Evolutionary conservation across 177 flowering plant genomes (phyloP).

Genomic region (Vitis hybrid): DNA sequence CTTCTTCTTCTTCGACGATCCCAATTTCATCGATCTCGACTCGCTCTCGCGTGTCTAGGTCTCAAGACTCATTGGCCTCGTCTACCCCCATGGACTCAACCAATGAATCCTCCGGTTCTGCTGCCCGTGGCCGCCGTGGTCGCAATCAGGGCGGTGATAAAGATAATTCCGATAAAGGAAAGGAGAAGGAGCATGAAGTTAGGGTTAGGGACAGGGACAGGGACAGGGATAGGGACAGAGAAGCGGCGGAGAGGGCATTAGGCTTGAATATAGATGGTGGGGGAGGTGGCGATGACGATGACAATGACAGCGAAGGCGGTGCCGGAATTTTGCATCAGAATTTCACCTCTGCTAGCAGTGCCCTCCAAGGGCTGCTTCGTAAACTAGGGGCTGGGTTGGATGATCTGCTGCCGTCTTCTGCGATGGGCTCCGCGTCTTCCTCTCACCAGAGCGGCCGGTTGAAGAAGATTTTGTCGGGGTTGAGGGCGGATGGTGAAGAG

Average conservation of each 20-base stretch:
- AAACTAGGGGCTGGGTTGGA: constrained; percentile 95
- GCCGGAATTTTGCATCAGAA: constrained; percentile 80
- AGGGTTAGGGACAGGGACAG: constrained; percentile 46
- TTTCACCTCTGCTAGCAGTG: constrained; percentile 86
- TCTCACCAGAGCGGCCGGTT: constrained; percentile 89
- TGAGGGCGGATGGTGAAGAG: constrained; percentile 96
- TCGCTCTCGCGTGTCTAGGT: constrained; percentile 42
- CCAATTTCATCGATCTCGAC: constrained; percentile 33
- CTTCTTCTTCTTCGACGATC: constrained; percentile 19
- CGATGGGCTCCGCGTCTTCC: constrained; percentile 56
- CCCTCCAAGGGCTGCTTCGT: constrained; percentile 82
- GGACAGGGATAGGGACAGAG: constrained; percentile 38
- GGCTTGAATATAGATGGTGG: constrained; percentile 58
- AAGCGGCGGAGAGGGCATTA: constrained; percentile 38
- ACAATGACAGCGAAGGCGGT: constrained; percentile 71
- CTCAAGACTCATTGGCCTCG: constrained; percentile 31
- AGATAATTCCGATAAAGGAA: constrained; percentile 71
- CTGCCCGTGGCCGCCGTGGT: constrained; percentile 44
- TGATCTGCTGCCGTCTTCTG: constrained; percentile 80
- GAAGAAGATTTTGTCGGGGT: constrained; percentile 88
- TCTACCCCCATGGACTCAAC: constrained; percentile 46
- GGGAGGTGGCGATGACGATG: constrained; percentile 50
- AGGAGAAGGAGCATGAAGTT: constrained; percentile 80
- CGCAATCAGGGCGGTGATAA: constrained; percentile 39
- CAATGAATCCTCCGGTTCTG: constrained; percentile 61